Conservation (phyloP, 2,329 filamentous ascomycete genomes). For the Calonectria henricotiae region DNA sequence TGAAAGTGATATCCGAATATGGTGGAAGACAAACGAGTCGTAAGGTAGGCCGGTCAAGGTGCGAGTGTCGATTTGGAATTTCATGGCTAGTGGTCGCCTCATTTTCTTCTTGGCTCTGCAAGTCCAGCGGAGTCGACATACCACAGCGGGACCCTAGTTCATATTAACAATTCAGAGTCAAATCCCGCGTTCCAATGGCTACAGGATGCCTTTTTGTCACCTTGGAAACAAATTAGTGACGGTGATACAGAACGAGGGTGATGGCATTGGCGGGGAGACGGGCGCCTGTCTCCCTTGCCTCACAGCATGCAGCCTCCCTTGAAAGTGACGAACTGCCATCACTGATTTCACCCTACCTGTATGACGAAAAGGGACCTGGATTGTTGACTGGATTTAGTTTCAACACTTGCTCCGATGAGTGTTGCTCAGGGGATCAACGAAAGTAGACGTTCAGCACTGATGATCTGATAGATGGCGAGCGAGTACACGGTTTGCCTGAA, state of each 20-base stretch:
- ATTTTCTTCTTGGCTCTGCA: background rate
- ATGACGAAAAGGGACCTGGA: background rate
- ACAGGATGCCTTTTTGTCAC: background rate
- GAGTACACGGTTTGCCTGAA: background rate
- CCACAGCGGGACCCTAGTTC: conserved; percentile 12
- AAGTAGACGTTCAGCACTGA: background rate
- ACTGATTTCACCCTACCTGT: background rate
- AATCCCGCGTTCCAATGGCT: conserved; percentile 31
- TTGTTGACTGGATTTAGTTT: background rate
- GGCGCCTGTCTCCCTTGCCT: conserved; percentile 24
- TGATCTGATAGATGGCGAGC: conserved; percentile 1
- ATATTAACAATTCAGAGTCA: conserved; percentile 26
- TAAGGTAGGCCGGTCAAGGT: background rate
- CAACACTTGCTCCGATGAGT: background rate
- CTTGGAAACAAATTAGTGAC: conserved; percentile 8
- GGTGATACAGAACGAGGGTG: conserved; percentile 5
- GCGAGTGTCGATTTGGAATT: background rate
- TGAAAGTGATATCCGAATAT: background rate
- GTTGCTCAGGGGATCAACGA: background rate
- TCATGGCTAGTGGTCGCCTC: background rate
- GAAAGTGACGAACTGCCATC: background rate
- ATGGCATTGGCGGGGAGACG: conserved; percentile 9
- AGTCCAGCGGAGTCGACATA: conserved; percentile 20
- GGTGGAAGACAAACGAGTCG: background rate
- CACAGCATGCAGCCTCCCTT: conserved; percentile 23